phyloP scores from a whole-genome alignment of 1,284 basidiomycete genomes.

The Limonomyces culmigenus region DNA sequence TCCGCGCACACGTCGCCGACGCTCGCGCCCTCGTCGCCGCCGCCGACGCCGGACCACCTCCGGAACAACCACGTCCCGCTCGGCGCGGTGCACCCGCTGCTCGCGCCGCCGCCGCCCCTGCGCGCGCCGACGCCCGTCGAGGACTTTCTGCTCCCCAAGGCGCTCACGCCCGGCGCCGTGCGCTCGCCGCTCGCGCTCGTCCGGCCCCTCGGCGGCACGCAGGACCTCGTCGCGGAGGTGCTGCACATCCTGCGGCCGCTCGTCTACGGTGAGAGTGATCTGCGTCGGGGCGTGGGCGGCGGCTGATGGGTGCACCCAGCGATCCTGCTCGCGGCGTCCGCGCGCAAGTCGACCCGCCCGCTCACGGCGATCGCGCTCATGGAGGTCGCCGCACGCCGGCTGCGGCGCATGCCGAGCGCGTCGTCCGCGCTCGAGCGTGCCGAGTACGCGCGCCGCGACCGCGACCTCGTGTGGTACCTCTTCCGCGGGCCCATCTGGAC shows the following conservation, averaged over 20 bases:
- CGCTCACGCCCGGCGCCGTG: slow-evolving; percentile 51
- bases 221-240: slow-evolving; percentile 56
- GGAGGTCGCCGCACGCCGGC: slow-evolving; percentile 46
- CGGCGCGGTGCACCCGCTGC: slow-evolving; percentile 30
- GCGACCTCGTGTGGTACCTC: slow-evolving; percentile 73
- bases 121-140: slow-evolving; percentile 41
- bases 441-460: slow-evolving; percentile 72
- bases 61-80: slow-evolving; percentile 62
- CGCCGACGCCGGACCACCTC: slow-evolving; percentile 53
- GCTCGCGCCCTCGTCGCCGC: slow-evolving; percentile 35
- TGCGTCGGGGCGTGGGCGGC: background rate
- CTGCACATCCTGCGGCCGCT: slow-evolving; percentile 54
- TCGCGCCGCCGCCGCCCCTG: slow-evolving; percentile 32
- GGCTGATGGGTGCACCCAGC: background rate
- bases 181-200: slow-evolving; percentile 50
- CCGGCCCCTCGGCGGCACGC: slow-evolving; percentile 35
- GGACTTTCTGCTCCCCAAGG: slow-evolving; percentile 66
- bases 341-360: slow-evolving; percentile 22
- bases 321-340: slow-evolving; percentile 16
- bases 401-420: slow-evolving; percentile 44
- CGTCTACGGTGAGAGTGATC: slow-evolving; percentile 39
- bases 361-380: slow-evolving; percentile 39
- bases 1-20: slow-evolving; percentile 38
- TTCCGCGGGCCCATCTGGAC: slow-evolving; percentile 84
- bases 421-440: slow-evolving; percentile 51